Base-by-base conservation (phyloP, 2,329 filamentous ascomycete genomes). In the Aspergillus chevalieri region DNA sequence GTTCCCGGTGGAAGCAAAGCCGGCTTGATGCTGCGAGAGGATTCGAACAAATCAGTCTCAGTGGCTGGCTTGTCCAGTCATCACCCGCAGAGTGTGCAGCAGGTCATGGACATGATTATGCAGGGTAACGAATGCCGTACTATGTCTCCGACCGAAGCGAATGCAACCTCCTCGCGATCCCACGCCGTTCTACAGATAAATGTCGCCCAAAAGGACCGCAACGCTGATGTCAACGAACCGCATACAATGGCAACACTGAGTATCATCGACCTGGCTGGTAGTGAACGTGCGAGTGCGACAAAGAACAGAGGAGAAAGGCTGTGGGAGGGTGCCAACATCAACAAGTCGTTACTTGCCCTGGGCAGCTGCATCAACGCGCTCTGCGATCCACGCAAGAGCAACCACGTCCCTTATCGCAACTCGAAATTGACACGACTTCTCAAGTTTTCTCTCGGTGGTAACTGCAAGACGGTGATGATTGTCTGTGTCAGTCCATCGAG, bases 21-120 rank as follows among this genome's bases (percentile, higher is more conserved):
- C 57, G 87, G 89, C 3, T 72, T 98, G 56, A 95, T 93, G 85
- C 79, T 98, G 38, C 86, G 93, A 44, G 93, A 98, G 71, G 93
- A 98, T 74, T 86, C 87, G 50, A 91, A 97, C 63, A 89, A 95
- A 67, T 83, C 88, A 9, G 93, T 98, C 6, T 93, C 89, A 0
- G 93, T 98, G 1, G 80, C 89, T 4, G 93, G 92, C 0, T 77
- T 98, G 42, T 93, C 90, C 2, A 96, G 90, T 62, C 90, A 96
- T 65, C 87, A 87, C 57, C 93, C 93, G 2, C 85, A 86, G 59
- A 89, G 92, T 65, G 93, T 97, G 12, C 83, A 94, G 65, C 86
- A 98, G 70, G 93, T 98, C 62, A 98, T 98, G 93, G 92, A 98
- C 64, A 96, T 98, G 81, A 96, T 98, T 65, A 86, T 98, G 48